Evolutionary conservation across 495 filamentous ascomycete genomes (phyloP).

Genomic region (Haplographium delicatum): DNA sequence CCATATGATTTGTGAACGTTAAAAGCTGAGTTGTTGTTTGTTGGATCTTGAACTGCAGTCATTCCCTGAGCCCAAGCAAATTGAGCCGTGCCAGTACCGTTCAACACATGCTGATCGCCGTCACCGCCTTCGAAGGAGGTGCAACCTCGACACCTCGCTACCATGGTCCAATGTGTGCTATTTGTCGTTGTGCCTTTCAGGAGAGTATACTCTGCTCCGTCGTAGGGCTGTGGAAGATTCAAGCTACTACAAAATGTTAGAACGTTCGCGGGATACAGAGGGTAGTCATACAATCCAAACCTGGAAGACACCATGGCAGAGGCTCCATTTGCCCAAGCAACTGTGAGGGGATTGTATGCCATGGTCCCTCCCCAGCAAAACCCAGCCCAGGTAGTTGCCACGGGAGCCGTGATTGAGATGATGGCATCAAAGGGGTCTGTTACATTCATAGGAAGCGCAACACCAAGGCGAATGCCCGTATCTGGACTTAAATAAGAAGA

Average conservation of each 20-base stretch:
- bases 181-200: constrained; percentile 40
- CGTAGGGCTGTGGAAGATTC: constrained; percentile 37
- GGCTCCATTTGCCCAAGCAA: constrained; percentile 42
- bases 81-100: constrained; percentile 6
- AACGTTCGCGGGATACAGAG: background rate
- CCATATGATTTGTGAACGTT: constrained; percentile 8
- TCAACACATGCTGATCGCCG: background rate
- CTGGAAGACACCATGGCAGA: constrained; percentile 36
- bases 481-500: constrained; percentile 31
- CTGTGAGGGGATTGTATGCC: constrained; percentile 42
- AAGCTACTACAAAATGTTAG: constrained; percentile 13
- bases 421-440: constrained; percentile 42
- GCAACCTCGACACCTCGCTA: constrained; percentile 39
- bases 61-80: constrained; percentile 14
- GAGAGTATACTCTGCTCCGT: constrained; percentile 35
- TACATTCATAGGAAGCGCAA: constrained; percentile 42
- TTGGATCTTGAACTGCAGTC: background rate
- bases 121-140: constrained; percentile 15
- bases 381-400: constrained; percentile 38
- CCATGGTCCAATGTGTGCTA: constrained; percentile 44
- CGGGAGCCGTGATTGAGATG: constrained; percentile 38
- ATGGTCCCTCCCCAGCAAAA: constrained; percentile 47
- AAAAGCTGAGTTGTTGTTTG: constrained; percentile 12
- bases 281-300: constrained; percentile 34
- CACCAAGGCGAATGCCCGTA: constrained; percentile 34